A percentile compares a stretch with the other conserved stretches of the same genome.
Evolutionary conservation across 495 filamentous ascomycete species (phyloP).

Genomic region (Neurospora sublineolata): DNA sequence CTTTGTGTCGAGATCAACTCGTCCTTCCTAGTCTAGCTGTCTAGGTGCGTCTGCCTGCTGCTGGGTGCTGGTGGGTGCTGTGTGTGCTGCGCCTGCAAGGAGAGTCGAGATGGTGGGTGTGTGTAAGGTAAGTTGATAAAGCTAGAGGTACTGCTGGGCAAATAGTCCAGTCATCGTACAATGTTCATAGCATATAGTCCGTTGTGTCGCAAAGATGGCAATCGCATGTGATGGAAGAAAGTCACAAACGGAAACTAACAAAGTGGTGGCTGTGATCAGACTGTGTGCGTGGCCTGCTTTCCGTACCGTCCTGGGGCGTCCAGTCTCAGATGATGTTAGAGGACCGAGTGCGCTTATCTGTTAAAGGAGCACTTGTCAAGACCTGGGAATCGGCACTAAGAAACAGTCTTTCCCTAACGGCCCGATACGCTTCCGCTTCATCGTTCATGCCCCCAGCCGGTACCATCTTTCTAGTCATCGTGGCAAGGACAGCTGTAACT

Average conservation of each 20-base stretch:
- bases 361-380: background rate
- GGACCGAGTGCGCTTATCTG: background rate
- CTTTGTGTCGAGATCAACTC: background rate
- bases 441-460: background rate
- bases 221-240: background rate
- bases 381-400: fast-evolving
- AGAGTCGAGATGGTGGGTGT: background rate
- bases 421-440: background rate
- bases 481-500: background rate
- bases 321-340: background rate
- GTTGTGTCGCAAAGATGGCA: background rate
- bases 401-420: background rate
- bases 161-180: background rate
- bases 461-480: background rate
- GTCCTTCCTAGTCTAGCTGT: background rate
- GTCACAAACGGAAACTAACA: background rate
- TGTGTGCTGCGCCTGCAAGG: background rate
- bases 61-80: background rate
- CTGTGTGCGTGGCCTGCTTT: background rate
- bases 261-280: background rate
- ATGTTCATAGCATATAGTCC: background rate
- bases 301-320: background rate
- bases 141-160: background rate
- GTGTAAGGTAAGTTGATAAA: background rate
- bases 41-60: background rate